Evolutionary conservation across 1,284 basidiomycete species (phyloP).

Genomic region (Phylloboletellus chloephorus): DNA sequence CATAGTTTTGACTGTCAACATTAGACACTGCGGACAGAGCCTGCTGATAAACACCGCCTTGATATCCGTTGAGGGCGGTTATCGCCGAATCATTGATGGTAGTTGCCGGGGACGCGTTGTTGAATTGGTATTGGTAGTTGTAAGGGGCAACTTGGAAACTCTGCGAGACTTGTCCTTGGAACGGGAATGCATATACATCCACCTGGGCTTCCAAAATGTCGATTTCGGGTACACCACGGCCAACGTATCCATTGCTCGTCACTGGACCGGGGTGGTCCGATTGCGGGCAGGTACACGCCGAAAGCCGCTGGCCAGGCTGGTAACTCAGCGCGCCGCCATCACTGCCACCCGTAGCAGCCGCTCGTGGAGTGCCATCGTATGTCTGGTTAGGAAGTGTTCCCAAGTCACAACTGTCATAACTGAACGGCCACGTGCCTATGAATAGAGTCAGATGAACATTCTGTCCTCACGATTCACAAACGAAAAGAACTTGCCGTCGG

Average conservation of each 20-base stretch:
- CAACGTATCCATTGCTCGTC: constrained; percentile 47
- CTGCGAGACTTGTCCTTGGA: constrained; percentile 68
- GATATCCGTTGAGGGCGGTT: constrained; percentile 66
- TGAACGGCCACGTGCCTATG: constrained; percentile 67
- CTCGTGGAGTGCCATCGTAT: constrained; percentile 46
- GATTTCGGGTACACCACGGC: constrained; percentile 84
- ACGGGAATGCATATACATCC: constrained; percentile 36
- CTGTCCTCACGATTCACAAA: background rate
- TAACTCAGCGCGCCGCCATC: constrained; percentile 50
- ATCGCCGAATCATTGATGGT: constrained; percentile 48
- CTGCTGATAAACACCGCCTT: constrained; percentile 76
- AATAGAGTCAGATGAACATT: constrained; percentile 6
- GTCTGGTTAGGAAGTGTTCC: constrained; percentile 85
- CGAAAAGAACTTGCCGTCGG: constrained; percentile 45
- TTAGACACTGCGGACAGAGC: constrained; percentile 64
- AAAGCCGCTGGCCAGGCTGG: constrained; percentile 75
- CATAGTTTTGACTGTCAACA: constrained; percentile 52
- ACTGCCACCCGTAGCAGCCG: constrained; percentile 45
- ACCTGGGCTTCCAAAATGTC: constrained; percentile 75
- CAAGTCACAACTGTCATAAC: constrained; percentile 75
- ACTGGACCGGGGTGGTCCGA: constrained; percentile 79
- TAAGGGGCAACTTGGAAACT: constrained; percentile 79
- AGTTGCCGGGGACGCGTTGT: constrained; percentile 48
- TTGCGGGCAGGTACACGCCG: constrained; percentile 79
- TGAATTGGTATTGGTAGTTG: constrained; percentile 61